Conservation (phyloP, 106 monocot genomes). For the Phalaenopsis aphrodite region DNA sequence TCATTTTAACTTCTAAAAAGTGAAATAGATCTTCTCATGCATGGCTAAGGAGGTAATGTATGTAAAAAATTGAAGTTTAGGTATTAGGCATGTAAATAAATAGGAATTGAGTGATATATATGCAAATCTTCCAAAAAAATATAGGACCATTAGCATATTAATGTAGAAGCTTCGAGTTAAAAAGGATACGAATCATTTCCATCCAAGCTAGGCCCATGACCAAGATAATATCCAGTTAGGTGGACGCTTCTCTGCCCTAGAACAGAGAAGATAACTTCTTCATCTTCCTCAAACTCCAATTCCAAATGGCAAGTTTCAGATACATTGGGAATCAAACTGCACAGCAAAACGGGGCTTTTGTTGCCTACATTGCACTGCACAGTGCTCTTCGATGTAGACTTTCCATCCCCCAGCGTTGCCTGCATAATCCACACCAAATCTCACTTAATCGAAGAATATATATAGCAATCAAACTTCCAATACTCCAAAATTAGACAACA, state of each 20-base stretch:
- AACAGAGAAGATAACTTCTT: constrained; percentile 71
- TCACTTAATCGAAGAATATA: background rate
- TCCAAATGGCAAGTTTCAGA: constrained; percentile 63
- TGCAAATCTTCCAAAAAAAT: background rate
- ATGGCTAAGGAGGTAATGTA: too few relatives aligned
- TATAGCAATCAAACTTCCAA: background rate
- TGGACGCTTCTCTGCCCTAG: constrained; percentile 72
- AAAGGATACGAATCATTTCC: constrained; percentile 63
- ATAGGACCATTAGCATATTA: background rate
- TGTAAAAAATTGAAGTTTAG: too few relatives aligned
- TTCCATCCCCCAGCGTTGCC: constrained; percentile 68
- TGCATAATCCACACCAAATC: constrained; percentile 10
- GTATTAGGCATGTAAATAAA: too few relatives aligned
- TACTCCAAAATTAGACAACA: background rate
- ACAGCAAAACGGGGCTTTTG: constrained; percentile 55
- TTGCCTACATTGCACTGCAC: constrained; percentile 79
- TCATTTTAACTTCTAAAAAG: too few relatives aligned
- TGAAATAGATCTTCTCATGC: too few relatives aligned
- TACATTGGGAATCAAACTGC: constrained; percentile 47
- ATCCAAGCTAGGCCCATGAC: constrained; percentile 2
- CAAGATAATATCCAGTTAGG: constrained; percentile 61
- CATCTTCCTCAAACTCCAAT: constrained; percentile 81
- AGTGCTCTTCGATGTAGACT: constrained; percentile 23
- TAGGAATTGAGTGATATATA: too few relatives aligned
- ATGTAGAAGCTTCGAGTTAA: background rate